These are phyloP conservation scores for Lippia alba DNA, from an alignment of 305 asterid species.

Conservation along the genomic window DNA sequence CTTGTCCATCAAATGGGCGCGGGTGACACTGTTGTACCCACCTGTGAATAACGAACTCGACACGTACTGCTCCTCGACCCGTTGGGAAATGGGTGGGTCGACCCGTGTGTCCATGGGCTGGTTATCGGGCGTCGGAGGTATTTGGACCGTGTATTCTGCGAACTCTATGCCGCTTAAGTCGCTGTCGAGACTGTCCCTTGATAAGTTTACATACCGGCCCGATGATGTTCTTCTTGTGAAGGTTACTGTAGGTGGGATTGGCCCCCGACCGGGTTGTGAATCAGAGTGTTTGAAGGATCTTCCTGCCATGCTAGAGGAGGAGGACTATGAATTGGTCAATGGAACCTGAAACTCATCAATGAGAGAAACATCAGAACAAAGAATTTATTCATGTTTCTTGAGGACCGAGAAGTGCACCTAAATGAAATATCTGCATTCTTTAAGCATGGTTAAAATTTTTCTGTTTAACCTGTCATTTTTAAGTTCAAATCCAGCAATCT, in stretches of 20 bases:
- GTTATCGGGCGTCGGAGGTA: conserved; percentile 93
- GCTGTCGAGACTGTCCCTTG: conserved; percentile 82
- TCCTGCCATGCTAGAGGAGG: conserved; percentile 57
- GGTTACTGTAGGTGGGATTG: conserved; percentile 58
- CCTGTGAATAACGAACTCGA: conserved; percentile 91
- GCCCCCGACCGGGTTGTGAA: conserved; percentile 49
- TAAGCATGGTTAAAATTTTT: background rate
- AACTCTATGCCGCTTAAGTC: conserved; percentile 71
- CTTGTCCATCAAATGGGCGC: conserved; percentile 96
- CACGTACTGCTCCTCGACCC: conserved; percentile 95
- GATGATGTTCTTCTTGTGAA: conserved; percentile 82
- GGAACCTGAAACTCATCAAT: conserved; percentile 48
- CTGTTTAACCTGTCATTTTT: background rate
- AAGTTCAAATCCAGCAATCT: conserved; percentile 11
- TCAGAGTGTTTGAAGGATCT: conserved; percentile 60
- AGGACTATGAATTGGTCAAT: conserved; percentile 38
- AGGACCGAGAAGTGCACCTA: background rate
- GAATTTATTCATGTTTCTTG: background rate
- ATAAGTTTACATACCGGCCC: conserved; percentile 79
- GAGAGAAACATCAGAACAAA: conserved; percentile 14
- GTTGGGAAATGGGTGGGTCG: conserved; percentile 76
- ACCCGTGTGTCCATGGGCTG: conserved; percentile 74
- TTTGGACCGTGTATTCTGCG: conserved; percentile 77
- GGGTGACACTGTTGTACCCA: conserved; percentile 83
- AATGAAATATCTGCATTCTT: conserved; percentile 19